Evolutionary conservation across 2,329 filamentous ascomycete species (phyloP), one percentile per base, ranked within the genome.

Genomic region (Alternaria incomplexa): DNA sequence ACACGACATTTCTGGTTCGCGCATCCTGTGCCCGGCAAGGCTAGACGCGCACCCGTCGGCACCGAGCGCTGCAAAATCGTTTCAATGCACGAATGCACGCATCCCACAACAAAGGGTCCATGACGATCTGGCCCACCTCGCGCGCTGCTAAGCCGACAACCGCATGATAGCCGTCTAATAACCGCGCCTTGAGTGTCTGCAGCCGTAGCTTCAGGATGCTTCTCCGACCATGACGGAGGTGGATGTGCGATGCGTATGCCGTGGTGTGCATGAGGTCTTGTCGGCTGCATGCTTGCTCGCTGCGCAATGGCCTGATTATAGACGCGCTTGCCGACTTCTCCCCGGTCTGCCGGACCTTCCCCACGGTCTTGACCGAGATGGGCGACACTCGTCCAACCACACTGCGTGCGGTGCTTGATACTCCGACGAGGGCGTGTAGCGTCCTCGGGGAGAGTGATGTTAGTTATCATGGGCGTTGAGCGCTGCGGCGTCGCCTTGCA

Each of bases 361-460:
- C 55, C 55, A 56, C 23, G 17, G 36, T 62, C 52, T 36, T 47
- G 43, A 22, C 36, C 47, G 46, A 57, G 56, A 58, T 60, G 63
- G 50, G 54, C 56, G 58, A 20, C 28, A 23, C 44, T 54, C 32
- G 53, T 52, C 52, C 48, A 57, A 46, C 55, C 43, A 68, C 55
- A 51, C 53, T 59, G 59, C 55, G 17, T 62, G 57, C 70, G 70
- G 71, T 70, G 55, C 28, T 61, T 62, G 63, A 71, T 73, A 58
- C 62, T 63, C 71, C 70, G 67, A 71, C 48, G 59, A 50, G 25
- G 32, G 26, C 28, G 32, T 28, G 55, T 58, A 55, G 56, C 50
- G 55, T 48, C 44, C 36, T 52, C 48, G 28, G 48, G 48, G 13
- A 40, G 20, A 25, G 30, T 26, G 22, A 22, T 40, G 28, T 54